These are phyloP conservation scores for Fusarium subglutinans DNA, from an alignment of 2,329 filamentous ascomycete genomes.

Conservation along the genomic window DNA sequence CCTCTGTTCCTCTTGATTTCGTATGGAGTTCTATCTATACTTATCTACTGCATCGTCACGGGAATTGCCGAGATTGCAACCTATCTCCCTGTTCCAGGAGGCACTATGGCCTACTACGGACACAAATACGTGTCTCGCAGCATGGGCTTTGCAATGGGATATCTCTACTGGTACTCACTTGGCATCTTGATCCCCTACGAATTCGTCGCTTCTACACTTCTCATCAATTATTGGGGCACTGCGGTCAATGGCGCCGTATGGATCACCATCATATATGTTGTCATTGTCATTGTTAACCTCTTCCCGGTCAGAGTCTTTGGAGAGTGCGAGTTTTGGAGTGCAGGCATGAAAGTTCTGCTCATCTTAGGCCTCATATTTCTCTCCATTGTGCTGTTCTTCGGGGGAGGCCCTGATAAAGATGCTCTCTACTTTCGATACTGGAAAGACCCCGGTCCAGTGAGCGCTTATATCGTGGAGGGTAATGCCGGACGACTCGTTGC, in stretches of 20 bases:
- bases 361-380: not conserved
- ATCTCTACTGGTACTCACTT: conserved; percentile 54
- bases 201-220: not conserved
- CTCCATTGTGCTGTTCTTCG: not conserved
- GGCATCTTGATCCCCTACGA: not conserved
- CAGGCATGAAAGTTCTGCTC: not conserved
- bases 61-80: conserved; percentile 41
- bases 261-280: not conserved
- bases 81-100: conserved; percentile 37
- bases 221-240: not conserved
- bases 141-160: conserved; percentile 52
- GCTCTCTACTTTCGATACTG: not conserved
- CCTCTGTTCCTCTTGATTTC: not conserved
- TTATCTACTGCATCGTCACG: not conserved
- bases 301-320: not conserved
- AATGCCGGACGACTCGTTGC: conserved; percentile 13
- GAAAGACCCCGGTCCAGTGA: not conserved
- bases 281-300: not conserved
- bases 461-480: not conserved
- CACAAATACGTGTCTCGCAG: conserved; percentile 42
- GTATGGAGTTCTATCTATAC: not conserved
- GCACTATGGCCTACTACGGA: conserved; percentile 39
- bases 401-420: not conserved
- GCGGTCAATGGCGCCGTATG: not conserved
- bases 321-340: not conserved